Conservation (phyloP, 805 yeast genomes). For the Lachancea fermentati region DNA sequence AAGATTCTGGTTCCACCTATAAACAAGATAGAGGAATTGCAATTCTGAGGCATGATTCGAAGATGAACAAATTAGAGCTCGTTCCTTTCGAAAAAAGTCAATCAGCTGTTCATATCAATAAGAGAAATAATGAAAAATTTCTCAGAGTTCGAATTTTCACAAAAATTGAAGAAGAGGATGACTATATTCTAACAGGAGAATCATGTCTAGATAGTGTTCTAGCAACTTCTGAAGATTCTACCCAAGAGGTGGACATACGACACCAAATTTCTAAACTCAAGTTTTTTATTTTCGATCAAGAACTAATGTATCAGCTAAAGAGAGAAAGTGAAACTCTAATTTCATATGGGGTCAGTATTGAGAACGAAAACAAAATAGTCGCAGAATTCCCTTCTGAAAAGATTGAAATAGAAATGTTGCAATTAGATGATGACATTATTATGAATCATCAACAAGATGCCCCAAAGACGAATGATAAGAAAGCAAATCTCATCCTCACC, state of each 20-base stretch:
- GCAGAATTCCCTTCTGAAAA: constrained; percentile 61
- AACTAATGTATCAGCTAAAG: constrained; percentile 69
- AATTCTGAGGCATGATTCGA: constrained; percentile 45
- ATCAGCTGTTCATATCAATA: constrained; percentile 19
- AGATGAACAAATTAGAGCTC: constrained; percentile 37
- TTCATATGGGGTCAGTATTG: constrained; percentile 61
- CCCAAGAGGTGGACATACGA: constrained; percentile 36
- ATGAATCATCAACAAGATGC: constrained; percentile 37
- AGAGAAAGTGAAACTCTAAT: constrained; percentile 69
- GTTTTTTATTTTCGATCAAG: constrained; percentile 79
- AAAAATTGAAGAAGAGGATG: constrained; percentile 46
- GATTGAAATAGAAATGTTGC: constrained; percentile 65
- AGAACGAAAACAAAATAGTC: constrained; percentile 56
- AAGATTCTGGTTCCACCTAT: constrained; percentile 81
- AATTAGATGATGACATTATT: constrained; percentile 33
- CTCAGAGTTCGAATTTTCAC: constrained; percentile 56
- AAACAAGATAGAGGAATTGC: constrained; percentile 70
- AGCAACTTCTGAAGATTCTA: constrained; percentile 7
- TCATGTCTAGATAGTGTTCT: constrained; percentile 31
- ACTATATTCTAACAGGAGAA: constrained; percentile 53
- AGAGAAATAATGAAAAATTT: constrained; percentile 33
- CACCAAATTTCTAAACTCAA: constrained; percentile 64
- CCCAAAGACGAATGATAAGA: constrained; percentile 37
- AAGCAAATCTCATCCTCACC: constrained; percentile 33
- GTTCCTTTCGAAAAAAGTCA: constrained; percentile 34